A percentile compares a stretch with the other conserved stretches of the same genome.
Conservation (phyloP, 1,284 basidiomycete genomes). For the Mycena sp. region DNA sequence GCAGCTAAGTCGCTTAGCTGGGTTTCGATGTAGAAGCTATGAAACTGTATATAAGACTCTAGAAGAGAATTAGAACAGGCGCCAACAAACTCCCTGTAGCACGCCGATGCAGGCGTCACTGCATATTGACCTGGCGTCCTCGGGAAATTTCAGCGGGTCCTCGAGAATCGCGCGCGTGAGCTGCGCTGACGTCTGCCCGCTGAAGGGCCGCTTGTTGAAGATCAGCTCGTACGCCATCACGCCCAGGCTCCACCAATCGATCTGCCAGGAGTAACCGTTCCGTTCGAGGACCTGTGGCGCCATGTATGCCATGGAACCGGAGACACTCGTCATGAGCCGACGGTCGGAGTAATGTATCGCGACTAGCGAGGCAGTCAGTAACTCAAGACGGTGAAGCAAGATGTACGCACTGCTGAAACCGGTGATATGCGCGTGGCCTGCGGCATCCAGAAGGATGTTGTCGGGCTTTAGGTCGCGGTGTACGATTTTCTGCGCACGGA, state of each 20-base stretch:
- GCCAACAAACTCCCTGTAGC: constrained; percentile 58
- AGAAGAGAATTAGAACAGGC: constrained; percentile 14
- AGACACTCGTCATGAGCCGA: constrained; percentile 90
- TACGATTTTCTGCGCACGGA: constrained; percentile 92
- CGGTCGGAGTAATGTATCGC: too few relatives aligned
- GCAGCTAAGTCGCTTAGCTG: constrained; percentile 85
- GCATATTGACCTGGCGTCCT: constrained; percentile 55
- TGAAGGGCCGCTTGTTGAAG: constrained; percentile 89
- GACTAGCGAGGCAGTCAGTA: too few relatives aligned
- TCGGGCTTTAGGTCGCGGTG: constrained; percentile 98
- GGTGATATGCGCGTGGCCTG: constrained; percentile 95
- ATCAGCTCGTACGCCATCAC: constrained; percentile 90
- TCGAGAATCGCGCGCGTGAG: constrained; percentile 85
- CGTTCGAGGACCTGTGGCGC: constrained; percentile 88
- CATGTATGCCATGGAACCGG: constrained; percentile 99
- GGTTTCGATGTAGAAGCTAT: constrained; percentile 88
- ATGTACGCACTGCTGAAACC: constrained; percentile 98
- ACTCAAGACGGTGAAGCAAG: too few relatives aligned
- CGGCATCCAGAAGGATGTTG: constrained; percentile 92
- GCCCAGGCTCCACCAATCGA: constrained; percentile 97
- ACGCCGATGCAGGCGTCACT: constrained; percentile 54
- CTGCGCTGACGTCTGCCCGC: constrained; percentile 86
- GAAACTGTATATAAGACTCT: constrained; percentile 32
- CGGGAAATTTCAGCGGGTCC: constrained; percentile 72
- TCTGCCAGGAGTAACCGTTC: constrained; percentile 86